These are phyloP conservation scores for Paracoccidioides brasiliensis DNA, from an alignment of 2,329 filamentous ascomycete species.

Conservation along the genomic window DNA sequence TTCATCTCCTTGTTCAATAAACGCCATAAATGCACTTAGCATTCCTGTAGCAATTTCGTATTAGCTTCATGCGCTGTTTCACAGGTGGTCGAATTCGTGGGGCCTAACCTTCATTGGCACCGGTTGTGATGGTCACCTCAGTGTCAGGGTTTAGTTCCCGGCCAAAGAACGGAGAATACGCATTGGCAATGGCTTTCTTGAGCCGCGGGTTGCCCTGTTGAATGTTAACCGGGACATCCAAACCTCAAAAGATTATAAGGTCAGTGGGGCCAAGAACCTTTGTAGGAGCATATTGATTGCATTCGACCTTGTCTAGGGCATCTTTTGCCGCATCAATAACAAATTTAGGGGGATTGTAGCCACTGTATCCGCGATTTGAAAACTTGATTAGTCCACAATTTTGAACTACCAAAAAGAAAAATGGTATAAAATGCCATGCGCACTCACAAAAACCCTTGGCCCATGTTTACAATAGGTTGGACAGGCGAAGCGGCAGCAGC, in stretches of 20 bases:
- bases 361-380: conserved; percentile 27
- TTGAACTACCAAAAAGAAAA: neutral
- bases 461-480: conserved; percentile 57
- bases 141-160: conserved; percentile 71
- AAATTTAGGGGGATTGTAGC: conserved; percentile 87
- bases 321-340: conserved; percentile 84
- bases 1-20: conserved; percentile 87
- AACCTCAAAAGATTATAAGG: neutral
- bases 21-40: conserved; percentile 95
- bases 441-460: conserved; percentile 47
- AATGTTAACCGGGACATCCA: neutral
- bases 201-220: conserved; percentile 65
- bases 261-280: conserved; percentile 39
- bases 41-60: conserved; percentile 44
- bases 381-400: neutral
- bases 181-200: conserved; percentile 82
- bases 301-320: conserved; percentile 80
- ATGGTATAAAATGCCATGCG: neutral
- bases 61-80: neutral
- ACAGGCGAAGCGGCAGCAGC: conserved; percentile 50
- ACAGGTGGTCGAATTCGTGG: neutral
- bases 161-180: conserved; percentile 83
- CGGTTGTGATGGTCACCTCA: conserved; percentile 86
- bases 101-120: conserved; percentile 35
- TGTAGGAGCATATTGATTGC: conserved; percentile 96